Percentiles rank a stretch among this genome's conserved stretches.
These are phyloP conservation scores for Gossypium davidsonii DNA, from an alignment of 441 rosid genomes.

Conservation along the genomic window DNA sequence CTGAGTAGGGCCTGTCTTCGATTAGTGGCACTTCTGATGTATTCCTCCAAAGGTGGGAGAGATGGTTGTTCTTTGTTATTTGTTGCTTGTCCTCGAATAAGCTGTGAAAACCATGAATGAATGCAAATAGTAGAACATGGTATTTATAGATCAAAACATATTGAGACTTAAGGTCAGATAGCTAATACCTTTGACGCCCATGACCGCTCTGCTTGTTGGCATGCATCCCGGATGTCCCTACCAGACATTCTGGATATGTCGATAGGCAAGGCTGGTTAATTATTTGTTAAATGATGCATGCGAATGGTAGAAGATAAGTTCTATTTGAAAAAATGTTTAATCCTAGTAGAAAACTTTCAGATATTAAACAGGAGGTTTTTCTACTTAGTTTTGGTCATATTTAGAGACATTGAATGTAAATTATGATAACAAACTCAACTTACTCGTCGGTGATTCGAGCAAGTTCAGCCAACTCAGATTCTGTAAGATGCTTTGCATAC, in stretches of 20 bases:
- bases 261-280: neutral
- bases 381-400: neutral
- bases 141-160: neutral
- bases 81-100: conserved; percentile 56
- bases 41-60: conserved; percentile 69
- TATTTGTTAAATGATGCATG: neutral
- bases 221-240: conserved; percentile 78
- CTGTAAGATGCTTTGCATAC: conserved; percentile 76
- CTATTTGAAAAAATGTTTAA: neutral
- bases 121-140: neutral
- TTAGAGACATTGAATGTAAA: neutral
- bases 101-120: conserved; percentile 25
- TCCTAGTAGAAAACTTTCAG: neutral
- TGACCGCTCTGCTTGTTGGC: conserved; percentile 91
- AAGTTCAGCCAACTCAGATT: conserved; percentile 59
- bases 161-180: neutral
- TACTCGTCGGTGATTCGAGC: conserved; percentile 60
- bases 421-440: conserved; percentile 8
- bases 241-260: conserved; percentile 68
- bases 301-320: neutral
- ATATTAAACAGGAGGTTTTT: neutral
- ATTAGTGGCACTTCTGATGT: conserved; percentile 53
- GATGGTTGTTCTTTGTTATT: conserved; percentile 34
- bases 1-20: conserved; percentile 45
- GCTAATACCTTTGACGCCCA: conserved; percentile 86